Percentiles rank a stretch among this genome's conserved stretches.
Conservation (phyloP, 179 eudicot genomes). For the Patellifolia procumbens region DNA sequence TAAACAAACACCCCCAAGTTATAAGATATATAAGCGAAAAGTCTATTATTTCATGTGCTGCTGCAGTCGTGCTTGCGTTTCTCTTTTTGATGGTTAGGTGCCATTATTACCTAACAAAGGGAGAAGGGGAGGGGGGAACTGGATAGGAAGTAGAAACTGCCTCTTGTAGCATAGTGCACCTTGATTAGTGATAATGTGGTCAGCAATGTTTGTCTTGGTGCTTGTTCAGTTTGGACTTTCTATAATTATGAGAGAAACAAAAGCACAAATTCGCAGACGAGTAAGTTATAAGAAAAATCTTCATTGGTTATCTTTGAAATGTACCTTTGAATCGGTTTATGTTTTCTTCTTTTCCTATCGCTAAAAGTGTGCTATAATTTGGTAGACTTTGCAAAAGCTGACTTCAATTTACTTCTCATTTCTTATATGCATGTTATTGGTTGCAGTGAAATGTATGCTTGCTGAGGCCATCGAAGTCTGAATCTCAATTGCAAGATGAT, state of each 20-base stretch:
- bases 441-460: slow-evolving; percentile 16
- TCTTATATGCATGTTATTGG: background rate
- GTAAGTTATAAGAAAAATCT: background rate
- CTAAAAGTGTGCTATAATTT: no score
- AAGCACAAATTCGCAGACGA: background rate
- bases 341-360: no score
- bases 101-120: background rate
- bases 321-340: background rate
- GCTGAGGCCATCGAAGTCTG: slow-evolving; percentile 13
- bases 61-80: background rate
- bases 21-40: no score
- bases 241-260: background rate
- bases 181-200: background rate
- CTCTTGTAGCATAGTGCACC: no score
- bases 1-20: no score
- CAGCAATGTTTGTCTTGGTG: background rate
- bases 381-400: no score
- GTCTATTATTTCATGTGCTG: no score
- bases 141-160: no score
- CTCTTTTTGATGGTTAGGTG: background rate
- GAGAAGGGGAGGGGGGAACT: no score
- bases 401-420: background rate
- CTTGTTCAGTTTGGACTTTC: background rate
- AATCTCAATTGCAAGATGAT: slow-evolving; percentile 1
- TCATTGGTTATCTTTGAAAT: background rate